Percentiles rank a stretch among this genome's conserved stretches.
These are phyloP conservation scores for Biscogniauxia sp. DNA, from an alignment of 2,329 filamentous ascomycete species.

Conservation along the genomic window DNA sequence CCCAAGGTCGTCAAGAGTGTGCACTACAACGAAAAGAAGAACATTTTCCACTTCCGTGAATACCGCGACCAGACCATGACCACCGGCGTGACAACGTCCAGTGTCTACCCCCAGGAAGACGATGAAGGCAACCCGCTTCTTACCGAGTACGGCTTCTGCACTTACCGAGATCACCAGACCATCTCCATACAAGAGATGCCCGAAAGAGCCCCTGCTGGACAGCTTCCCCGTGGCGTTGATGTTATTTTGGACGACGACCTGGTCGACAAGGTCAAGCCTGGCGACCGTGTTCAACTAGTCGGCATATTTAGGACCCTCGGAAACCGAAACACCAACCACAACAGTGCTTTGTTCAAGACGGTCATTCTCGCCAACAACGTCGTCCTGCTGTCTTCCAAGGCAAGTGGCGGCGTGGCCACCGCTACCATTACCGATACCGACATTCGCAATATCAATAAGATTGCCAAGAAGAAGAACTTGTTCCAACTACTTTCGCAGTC, in stretches of 20 bases:
- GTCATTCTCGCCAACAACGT: slow-evolving; percentile 92
- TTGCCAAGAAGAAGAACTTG: slow-evolving; percentile 89
- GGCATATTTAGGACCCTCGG: slow-evolving; percentile 92
- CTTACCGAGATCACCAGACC: slow-evolving; percentile 94
- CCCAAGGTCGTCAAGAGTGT: slow-evolving; percentile 99
- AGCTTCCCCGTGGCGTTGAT: slow-evolving; percentile 91
- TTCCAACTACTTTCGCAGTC: slow-evolving; percentile 93
- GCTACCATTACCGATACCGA: slow-evolving; percentile 93
- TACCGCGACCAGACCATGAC: slow-evolving; percentile 98
- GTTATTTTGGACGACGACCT: slow-evolving; percentile 96
- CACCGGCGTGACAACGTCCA: slow-evolving; percentile 81
- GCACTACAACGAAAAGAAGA: slow-evolving; percentile 86
- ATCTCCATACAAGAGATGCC: slow-evolving; percentile 99
- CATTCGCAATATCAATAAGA: slow-evolving; percentile 97
- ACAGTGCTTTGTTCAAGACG: slow-evolving; percentile 92
- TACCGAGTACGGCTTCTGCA: slow-evolving; percentile 95
- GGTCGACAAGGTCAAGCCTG: slow-evolving; percentile 91
- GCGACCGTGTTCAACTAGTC: slow-evolving; percentile 94
- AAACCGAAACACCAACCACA: slow-evolving; percentile 87
- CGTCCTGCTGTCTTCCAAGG: slow-evolving; percentile 92
- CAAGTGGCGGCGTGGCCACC: slow-evolving; percentile 88
- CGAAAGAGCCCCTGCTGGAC: slow-evolving; percentile 89
- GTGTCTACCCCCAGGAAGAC: slow-evolving; percentile 92
- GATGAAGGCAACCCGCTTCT: slow-evolving; percentile 87
- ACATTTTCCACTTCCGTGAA: slow-evolving; percentile 83